Evolutionary conservation across 1,284 basidiomycete species (phyloP), one percentile per base, ranked within the genome.

Genomic region (Cutaneotrichosporon sp.): DNA sequence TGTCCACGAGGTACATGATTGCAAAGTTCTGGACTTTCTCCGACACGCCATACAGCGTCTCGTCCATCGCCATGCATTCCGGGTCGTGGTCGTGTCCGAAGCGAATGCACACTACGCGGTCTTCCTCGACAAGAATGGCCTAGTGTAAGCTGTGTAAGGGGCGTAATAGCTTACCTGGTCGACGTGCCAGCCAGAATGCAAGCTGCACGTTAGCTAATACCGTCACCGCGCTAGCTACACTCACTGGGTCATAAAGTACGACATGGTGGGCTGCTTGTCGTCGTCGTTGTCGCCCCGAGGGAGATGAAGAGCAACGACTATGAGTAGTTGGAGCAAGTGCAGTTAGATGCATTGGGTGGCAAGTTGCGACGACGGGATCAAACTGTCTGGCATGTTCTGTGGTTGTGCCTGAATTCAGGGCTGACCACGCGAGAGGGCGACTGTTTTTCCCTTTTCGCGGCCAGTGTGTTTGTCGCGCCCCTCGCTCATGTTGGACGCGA

Each of bases 51-150:
- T 92, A 90, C 17, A 98, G 83, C 3, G 92, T 97, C 76, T 98
- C 94, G 78, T 98, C 96, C 92, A 97, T 97, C 34, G 85, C 87
- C 96, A 97, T 97, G 77, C 94, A 99, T 60, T 94, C 87, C 1
- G 83, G 79, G 72, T 98, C 90, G 84, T 86, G 88, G 76, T 97
- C 93, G 72, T 94, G 88, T 0, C 94, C 94, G 73, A 97, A 98
- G 12, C 94, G 86, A 55, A 97, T 85, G 55, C 92, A 87, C 36
- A 98, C 94, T 35, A 97, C 84, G 47, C 94, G 83, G 68, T 97
- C 92, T 75, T 98, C 94, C 75, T 98, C 94, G 0, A 91, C 93
- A 59, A 97, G 87, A 73, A 98, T 97, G 4, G 94, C 92, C 74
- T 97, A 55, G 59, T 47, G 66, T 35, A 12, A 38, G 41, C 17